A percentile compares a stretch with the other conserved stretches of the same genome.
These are phyloP conservation scores for Aspergillus luchuensis DNA, from an alignment of 2,329 filamentous ascomycete species.

Conservation along the genomic window DNA sequence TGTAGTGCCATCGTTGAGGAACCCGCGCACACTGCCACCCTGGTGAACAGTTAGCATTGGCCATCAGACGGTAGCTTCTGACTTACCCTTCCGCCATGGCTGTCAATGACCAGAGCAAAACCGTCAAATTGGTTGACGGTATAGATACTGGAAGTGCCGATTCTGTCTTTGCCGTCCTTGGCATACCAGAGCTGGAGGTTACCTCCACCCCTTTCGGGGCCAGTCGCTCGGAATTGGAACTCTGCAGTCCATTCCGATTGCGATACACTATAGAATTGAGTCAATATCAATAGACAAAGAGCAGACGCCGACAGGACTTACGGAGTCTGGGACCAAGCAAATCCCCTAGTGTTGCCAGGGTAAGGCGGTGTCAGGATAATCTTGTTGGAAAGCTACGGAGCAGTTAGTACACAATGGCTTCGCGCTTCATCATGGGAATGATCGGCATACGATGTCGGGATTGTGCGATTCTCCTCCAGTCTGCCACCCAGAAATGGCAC, in stretches of 20 bases:
- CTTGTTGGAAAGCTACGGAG: slow-evolving; percentile 73
- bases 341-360: slow-evolving; percentile 81
- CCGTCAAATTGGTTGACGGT: slow-evolving; percentile 84
- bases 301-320: slow-evolving; percentile 28
- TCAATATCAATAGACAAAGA: slow-evolving; percentile 13
- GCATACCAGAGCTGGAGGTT: slow-evolving; percentile 94
- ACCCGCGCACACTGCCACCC: slow-evolving; percentile 82
- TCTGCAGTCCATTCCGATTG: slow-evolving; percentile 77
- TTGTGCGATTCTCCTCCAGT: slow-evolving; percentile 57
- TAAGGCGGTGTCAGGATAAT: slow-evolving; percentile 86
- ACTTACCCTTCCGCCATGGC: slow-evolving; percentile 68
- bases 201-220: slow-evolving; percentile 80
- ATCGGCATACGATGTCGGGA: slow-evolving; percentile 21
- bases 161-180: slow-evolving; percentile 63
- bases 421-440: background rate
- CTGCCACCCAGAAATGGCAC: slow-evolving; percentile 58
- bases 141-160: slow-evolving; percentile 78
- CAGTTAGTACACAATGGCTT: slow-evolving; percentile 17
- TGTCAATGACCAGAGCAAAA: slow-evolving; percentile 82
- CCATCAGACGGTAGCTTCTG: background rate
- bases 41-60: slow-evolving; percentile 23
- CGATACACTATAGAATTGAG: slow-evolving; percentile 33
- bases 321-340: slow-evolving; percentile 72
- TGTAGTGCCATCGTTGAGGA: slow-evolving; percentile 85
- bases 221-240: slow-evolving; percentile 83